Evolutionary conservation across 495 filamentous ascomycete genomes (phyloP), one percentile per base, ranked within the genome.

Genomic region (Aspergillus bertholletiae): DNA sequence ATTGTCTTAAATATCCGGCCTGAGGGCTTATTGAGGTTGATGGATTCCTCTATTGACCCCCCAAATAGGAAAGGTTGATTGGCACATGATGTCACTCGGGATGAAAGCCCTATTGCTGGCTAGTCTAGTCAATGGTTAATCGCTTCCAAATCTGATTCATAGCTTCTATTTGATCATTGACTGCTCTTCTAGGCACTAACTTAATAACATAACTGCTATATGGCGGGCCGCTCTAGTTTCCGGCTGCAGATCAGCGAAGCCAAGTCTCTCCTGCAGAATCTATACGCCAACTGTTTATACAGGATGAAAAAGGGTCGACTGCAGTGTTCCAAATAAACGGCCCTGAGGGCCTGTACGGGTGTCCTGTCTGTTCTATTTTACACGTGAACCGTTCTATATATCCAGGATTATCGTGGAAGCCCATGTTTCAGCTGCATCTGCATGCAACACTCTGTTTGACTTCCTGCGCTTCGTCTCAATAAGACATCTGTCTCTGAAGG

Each of bases 371-470:
- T 13, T 15, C 13, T 22, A 22, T 21, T 43, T 22, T 7, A 43
- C 30, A 32, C 20, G 22, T n/a, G 17, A 21, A 20, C 18, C n/a
- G 26, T 43, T 46, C 41, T 23, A 12, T 41, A 27, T 43, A 8
- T 9, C 51, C 27, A 20, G 45, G 34, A 27, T 6, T 23, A 35
- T 39, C 6, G 15, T 23, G 43, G 46, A 28, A 41, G 11, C 41
- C 21, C 30, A 21, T 61, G 59, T 61, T 52, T 57, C 59, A 55
- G 49, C 44, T 46, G n/a, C 24, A 44, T 12, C 22, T 27, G 27
- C 22, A 9, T 32, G 32, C 28, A 57, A 18, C 7, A 15, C n/a
- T 43, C 39, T 7, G 22, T 6, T 15, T 22, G n/a, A 18, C 13
- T 12, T 43, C 18, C 22, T 12, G n/a, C 3, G 17, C 20, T 18